phyloP scores from a whole-genome alignment of 2,329 filamentous ascomycete genomes.

The Alternaria rosae region DNA sequence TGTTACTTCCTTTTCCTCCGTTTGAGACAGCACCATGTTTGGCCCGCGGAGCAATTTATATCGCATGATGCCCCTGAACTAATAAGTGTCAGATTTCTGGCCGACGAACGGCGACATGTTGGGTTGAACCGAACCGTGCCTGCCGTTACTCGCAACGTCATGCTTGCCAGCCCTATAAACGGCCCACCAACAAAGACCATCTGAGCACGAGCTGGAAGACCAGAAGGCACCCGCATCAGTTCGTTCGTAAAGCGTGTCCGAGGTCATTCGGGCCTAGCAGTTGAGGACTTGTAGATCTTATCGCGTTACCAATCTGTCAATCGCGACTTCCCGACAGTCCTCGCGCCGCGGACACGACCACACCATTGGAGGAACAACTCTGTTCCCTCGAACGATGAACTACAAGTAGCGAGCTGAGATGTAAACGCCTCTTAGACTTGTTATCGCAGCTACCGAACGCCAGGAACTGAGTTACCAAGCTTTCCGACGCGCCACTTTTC shows the following conservation, averaged over 20 bases:
- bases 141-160: not conserved
- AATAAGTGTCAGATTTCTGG: not conserved
- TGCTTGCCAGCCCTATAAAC: not conserved
- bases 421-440: not conserved
- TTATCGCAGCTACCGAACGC: not conserved
- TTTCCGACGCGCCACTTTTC: slow-evolving; percentile 1
- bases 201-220: not conserved
- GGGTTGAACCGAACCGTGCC: not conserved
- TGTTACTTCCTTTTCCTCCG: not conserved
- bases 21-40: not conserved
- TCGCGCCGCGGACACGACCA: not conserved
- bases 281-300: not conserved
- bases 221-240: not conserved
- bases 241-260: not conserved
- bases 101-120: not conserved
- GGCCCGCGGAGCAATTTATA: not conserved
- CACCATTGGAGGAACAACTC: slow-evolving; percentile 2
- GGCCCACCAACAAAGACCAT: not conserved
- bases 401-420: not conserved
- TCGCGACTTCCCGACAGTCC: not conserved
- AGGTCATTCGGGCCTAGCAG: not conserved
- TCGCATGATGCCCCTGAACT: not conserved
- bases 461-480: slow-evolving; percentile 8
- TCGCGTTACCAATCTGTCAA: not conserved
- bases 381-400: not conserved